Conservation (phyloP, 2,329 filamentous ascomycete species). For the Orbilia javanica region DNA sequence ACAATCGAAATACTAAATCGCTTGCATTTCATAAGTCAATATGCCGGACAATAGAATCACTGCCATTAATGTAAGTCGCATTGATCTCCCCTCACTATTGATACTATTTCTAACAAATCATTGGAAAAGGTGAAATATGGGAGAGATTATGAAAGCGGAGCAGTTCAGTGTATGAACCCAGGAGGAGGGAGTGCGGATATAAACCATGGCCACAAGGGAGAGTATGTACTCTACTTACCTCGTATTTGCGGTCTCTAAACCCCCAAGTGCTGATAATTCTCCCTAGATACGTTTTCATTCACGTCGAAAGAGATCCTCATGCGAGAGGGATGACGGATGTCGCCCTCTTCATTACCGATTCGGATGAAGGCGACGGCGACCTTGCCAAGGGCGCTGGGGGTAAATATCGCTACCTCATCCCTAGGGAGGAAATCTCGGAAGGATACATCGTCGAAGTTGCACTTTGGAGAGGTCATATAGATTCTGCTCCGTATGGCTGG, state of each 20-base stretch:
- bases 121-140: constrained; percentile 1
- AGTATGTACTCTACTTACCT: not conserved
- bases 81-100: too few relatives aligned
- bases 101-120: not conserved
- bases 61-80: too few relatives aligned
- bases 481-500: not conserved
- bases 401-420: not conserved
- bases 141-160: not conserved
- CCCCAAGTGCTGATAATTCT: not conserved
- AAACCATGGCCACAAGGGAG: constrained; percentile 3
- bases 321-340: not conserved
- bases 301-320: not conserved
- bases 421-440: not conserved
- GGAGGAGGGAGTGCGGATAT: not conserved
- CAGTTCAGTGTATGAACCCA: constrained; percentile 5
- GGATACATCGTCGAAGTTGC: not conserved
- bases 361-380: not conserved
- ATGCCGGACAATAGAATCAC: not conserved
- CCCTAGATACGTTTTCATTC: constrained; percentile 2
- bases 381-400: not conserved
- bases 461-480: not conserved
- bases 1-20: too few relatives aligned
- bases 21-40: not conserved
- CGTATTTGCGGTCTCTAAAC: not conserved
- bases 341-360: not conserved